Conservation (phyloP, 768 basidiomycete genomes). For the Mrakia hoshinonis region DNA sequence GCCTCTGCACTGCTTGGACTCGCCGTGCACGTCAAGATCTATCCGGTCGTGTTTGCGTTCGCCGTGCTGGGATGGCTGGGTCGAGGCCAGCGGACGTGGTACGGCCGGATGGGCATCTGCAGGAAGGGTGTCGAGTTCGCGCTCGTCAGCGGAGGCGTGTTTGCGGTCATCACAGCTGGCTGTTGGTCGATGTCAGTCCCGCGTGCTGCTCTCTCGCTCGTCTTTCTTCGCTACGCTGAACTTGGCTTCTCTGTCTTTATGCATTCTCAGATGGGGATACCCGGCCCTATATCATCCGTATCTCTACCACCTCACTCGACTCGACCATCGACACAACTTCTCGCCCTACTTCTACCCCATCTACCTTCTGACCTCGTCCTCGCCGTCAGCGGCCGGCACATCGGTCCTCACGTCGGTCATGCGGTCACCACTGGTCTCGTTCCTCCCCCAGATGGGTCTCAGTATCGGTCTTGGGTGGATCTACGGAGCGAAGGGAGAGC, state of each 20-base stretch:
- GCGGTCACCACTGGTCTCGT: constrained; percentile 65
- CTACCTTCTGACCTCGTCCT: constrained; percentile 68
- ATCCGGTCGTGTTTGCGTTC: constrained; percentile 84
- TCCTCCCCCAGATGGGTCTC: constrained; percentile 71
- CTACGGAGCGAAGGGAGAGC: constrained; percentile 54
- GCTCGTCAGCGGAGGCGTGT: constrained; percentile 56
- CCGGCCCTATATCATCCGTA: constrained; percentile 88
- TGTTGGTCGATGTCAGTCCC: constrained; percentile 62
- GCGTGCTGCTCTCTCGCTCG: constrained; percentile 17
- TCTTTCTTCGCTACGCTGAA: background rate
- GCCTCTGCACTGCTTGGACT: constrained; percentile 70
- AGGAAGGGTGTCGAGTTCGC: constrained; percentile 51
- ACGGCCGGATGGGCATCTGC: constrained; percentile 44
- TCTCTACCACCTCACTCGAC: constrained; percentile 79
- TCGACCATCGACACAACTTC: constrained; percentile 97
- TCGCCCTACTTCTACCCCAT: constrained; percentile 94
- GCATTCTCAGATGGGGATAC: constrained; percentile 76
- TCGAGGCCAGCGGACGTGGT: constrained; percentile 35
- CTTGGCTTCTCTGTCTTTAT: background rate
- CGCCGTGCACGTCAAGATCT: constrained; percentile 93
- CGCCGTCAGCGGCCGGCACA: constrained; percentile 28
- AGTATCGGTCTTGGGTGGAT: constrained; percentile 64
- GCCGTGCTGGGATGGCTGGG: constrained; percentile 52
- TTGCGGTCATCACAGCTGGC: constrained; percentile 53
- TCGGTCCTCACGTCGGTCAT: constrained; percentile 27